A percentile compares a stretch with the other conserved stretches of the same genome.
Evolutionary conservation across 352 stramenopile genomes (phyloP).

Genomic region (Pythium aquatile): DNA sequence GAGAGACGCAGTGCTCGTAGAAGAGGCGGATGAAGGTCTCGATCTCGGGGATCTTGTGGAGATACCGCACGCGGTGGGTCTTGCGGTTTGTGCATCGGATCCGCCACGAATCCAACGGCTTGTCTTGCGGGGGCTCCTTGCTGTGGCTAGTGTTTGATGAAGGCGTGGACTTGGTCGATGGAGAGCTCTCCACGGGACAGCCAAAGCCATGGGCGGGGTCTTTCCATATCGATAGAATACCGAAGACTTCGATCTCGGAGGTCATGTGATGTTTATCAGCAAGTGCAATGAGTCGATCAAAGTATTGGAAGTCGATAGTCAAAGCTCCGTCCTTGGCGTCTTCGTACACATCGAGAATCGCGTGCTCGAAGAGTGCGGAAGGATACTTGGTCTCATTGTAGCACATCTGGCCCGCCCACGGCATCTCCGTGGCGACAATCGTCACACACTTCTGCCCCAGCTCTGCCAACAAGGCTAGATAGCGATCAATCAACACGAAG

Average conservation of each 20-base stretch:
- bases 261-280: conserved; percentile 49
- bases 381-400: conserved; percentile 66
- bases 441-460: conserved; percentile 75
- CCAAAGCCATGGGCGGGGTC: conserved; percentile 60
- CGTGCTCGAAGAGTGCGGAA: conserved; percentile 70
- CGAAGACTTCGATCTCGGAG: conserved; percentile 74
- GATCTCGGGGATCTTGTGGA: conserved; percentile 51
- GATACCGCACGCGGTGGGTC: conserved; percentile 60
- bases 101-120: conserved; percentile 56
- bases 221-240: conserved; percentile 65
- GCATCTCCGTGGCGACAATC: conserved; percentile 73
- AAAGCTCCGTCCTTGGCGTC: conserved; percentile 23
- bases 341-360: conserved; percentile 63
- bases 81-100: conserved; percentile 60
- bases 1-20: conserved; percentile 59
- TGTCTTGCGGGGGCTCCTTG: background rate
- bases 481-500: conserved; percentile 66
- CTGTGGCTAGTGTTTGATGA: background rate
- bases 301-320: conserved; percentile 63
- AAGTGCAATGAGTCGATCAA: conserved; percentile 61
- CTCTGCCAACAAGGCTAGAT: conserved; percentile 52
- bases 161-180: conserved; percentile 2
- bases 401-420: conserved; percentile 75
- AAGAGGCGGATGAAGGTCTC: conserved; percentile 65
- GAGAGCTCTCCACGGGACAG: conserved; percentile 42